A percentile compares a stretch with the other conserved stretches of the same genome.
phyloP scores from a whole-genome alignment of 768 basidiomycete species.

The Suillus alpinus region DNA sequence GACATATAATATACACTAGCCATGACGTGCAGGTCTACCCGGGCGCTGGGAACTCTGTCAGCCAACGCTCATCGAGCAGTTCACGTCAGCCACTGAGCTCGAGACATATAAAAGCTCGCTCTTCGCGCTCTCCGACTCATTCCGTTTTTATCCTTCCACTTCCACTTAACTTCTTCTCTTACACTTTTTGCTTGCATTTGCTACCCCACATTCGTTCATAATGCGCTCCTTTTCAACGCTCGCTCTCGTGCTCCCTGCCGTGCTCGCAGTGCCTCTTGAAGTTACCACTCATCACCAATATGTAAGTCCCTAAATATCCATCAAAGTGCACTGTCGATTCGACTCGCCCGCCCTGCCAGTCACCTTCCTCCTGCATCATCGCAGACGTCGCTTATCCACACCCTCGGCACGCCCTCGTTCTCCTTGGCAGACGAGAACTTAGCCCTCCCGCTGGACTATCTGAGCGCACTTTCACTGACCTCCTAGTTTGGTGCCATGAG shows the following conservation, averaged over 20 bases:
- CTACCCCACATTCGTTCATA: slow-evolving; percentile 12
- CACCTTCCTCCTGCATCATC: slow-evolving; percentile 20
- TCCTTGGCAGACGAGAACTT: slow-evolving; percentile 21
- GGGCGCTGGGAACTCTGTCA: background rate
- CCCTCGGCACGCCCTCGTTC: slow-evolving; percentile 19
- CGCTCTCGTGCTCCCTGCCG: slow-evolving; percentile 18
- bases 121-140: background rate
- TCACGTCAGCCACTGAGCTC: slow-evolving; percentile 4
- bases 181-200: background rate
- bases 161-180: background rate
- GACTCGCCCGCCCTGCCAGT: slow-evolving; percentile 8
- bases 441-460: slow-evolving; percentile 23
- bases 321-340: background rate
- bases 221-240: slow-evolving; percentile 22
- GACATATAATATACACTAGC: background rate
- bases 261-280: slow-evolving; percentile 19
- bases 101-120: slow-evolving; percentile 1
- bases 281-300: background rate
- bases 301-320: background rate
- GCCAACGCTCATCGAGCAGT: background rate
- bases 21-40: background rate
- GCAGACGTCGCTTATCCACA: slow-evolving; percentile 25
- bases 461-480: slow-evolving; percentile 20
- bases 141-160: background rate
- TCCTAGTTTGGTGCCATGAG: slow-evolving; percentile 28